phyloP scores from a whole-genome alignment of 305 asterid genomes.

The Fraxinus sp. region DNA sequence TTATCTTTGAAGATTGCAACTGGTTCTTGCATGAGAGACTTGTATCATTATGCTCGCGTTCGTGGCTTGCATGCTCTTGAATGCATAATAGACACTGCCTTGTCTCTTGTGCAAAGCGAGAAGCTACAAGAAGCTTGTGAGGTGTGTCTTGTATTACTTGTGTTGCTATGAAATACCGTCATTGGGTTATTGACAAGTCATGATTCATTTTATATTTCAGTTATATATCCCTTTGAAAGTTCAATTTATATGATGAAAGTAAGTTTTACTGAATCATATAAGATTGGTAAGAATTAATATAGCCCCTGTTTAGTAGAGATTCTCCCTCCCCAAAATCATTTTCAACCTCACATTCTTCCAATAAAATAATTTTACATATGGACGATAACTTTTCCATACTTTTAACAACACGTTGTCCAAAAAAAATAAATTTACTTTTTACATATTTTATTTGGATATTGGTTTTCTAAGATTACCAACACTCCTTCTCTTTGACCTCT shows the following conservation, averaged over 20 bases:
- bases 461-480: neutral
- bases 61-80: conserved; percentile 77
- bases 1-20: conserved; percentile 42
- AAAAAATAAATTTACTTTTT: too few relatives aligned
- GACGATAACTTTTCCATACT: neutral
- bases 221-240: conserved; percentile 19
- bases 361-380: too few relatives aligned
- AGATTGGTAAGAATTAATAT: neutral
- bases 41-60: conserved; percentile 84
- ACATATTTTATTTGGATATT: neutral
- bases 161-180: conserved; percentile 14
- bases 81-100: conserved; percentile 67
- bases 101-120: conserved; percentile 70
- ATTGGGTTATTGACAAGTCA: conserved; percentile 10
- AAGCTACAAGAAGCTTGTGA: conserved; percentile 82
- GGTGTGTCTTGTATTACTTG: conserved; percentile 46
- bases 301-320: neutral
- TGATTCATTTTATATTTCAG: conserved; percentile 18
- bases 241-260: conserved; percentile 3
- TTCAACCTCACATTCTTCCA: neutral
- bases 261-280: neutral
- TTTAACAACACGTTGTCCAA: neutral
- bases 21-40: conserved; percentile 68
- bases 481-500: neutral
- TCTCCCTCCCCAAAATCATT: neutral